A percentile compares a stretch with the other conserved stretches of the same genome.
Evolutionary conservation across 495 filamentous ascomycete species (phyloP).

Genomic region (Cercophora scortea): DNA sequence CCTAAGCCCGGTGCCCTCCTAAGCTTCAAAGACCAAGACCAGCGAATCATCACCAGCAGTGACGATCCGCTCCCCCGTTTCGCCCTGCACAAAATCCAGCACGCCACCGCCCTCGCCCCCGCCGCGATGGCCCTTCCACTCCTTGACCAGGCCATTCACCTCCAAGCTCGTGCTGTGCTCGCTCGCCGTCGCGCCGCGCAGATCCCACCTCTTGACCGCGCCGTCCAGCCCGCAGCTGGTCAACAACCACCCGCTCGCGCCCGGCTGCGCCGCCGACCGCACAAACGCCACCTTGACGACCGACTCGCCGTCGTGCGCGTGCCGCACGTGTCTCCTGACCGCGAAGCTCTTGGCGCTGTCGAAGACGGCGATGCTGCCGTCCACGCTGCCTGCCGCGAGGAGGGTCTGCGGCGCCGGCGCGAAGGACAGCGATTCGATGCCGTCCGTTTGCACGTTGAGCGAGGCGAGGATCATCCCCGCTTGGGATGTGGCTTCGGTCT

Average conservation of each 20-base stretch:
- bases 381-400: slow-evolving; percentile 82
- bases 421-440: slow-evolving; percentile 75
- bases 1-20: too few relatives aligned
- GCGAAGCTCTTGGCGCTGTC: slow-evolving; percentile 80
- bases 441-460: slow-evolving; percentile 61
- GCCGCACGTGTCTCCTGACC: slow-evolving; percentile 66
- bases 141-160: slow-evolving; percentile 56
- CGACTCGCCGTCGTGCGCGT: slow-evolving; percentile 72
- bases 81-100: slow-evolving; percentile 74
- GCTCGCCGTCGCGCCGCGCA: slow-evolving; percentile 64
- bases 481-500: slow-evolving; percentile 44
- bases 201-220: slow-evolving; percentile 79
- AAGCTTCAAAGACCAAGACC: slow-evolving; percentile 59
- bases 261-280: slow-evolving; percentile 23
- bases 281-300: slow-evolving; percentile 93
- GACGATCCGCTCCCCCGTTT: slow-evolving; percentile 61
- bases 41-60: slow-evolving; percentile 87
- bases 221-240: slow-evolving; percentile 84
- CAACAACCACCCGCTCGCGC: slow-evolving; percentile 48
- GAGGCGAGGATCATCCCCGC: slow-evolving; percentile 70
- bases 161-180: slow-evolving; percentile 24
- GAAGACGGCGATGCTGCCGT: slow-evolving; percentile 83
- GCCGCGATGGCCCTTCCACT: slow-evolving; percentile 77
- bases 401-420: slow-evolving; percentile 54
- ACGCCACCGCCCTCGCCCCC: slow-evolving; percentile 79